phyloP scores from a whole-genome alignment of 805 yeast species.

The Hagleromyces aurorensis region DNA sequence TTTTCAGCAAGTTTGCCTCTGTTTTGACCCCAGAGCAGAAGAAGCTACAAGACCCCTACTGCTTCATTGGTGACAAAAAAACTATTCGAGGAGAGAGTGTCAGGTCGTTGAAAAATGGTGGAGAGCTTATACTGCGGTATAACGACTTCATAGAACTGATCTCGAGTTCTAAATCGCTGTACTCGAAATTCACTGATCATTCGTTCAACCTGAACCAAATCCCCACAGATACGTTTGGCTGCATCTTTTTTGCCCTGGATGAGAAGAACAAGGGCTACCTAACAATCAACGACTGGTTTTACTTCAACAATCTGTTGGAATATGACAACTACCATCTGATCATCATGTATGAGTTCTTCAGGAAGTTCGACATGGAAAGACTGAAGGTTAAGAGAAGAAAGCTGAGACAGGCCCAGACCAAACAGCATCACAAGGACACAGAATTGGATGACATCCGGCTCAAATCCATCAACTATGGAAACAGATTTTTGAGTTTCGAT shows the following conservation, averaged over 20 bases:
- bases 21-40: conserved; percentile 25
- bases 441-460: conserved; percentile 18
- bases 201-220: conserved; percentile 42
- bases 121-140: conserved; percentile 30
- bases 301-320: conserved; percentile 50
- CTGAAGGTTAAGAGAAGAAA: conserved; percentile 8
- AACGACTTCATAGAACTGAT: conserved; percentile 33
- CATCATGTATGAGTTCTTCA: conserved; percentile 46
- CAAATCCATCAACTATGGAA: conserved; percentile 33
- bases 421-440: too few relatives aligned
- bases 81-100: not conserved
- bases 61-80: conserved; percentile 3
- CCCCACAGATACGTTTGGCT: conserved; percentile 52
- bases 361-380: conserved; percentile 36
- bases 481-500: conserved; percentile 34
- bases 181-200: conserved; percentile 31
- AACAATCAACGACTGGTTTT: conserved; percentile 62
- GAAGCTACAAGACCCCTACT: conserved; percentile 10
- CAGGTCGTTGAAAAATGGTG: conserved; percentile 1
- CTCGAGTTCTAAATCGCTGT: conserved; percentile 26
- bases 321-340: conserved; percentile 42
- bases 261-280: conserved; percentile 60
- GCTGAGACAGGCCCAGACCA: conserved; percentile 2
- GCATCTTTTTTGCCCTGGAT: conserved; percentile 79
- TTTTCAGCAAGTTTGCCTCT: conserved; percentile 38